Conservation (phyloP, 108 stramenopile species). For the Skeletonema marinoi region DNA sequence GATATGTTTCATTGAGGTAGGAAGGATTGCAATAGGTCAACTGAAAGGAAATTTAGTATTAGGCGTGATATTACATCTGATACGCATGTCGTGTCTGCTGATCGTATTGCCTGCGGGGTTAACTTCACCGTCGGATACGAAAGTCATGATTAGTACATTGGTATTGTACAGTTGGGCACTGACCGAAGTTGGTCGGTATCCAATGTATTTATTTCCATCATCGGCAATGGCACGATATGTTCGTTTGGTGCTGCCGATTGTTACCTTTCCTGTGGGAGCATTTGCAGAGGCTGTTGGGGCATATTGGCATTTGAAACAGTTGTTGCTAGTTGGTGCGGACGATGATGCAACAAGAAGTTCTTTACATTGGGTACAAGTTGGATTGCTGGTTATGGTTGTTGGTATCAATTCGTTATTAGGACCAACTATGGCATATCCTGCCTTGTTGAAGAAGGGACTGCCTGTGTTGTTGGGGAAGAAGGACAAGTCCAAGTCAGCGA, state of each 20-base stretch:
- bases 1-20: slow-evolving; percentile 55
- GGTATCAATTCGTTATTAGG: slow-evolving; percentile 50
- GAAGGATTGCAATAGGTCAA: slow-evolving; percentile 51
- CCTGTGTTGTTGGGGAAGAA: slow-evolving; percentile 33
- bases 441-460: slow-evolving; percentile 56
- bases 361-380: slow-evolving; percentile 28
- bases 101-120: slow-evolving; percentile 29
- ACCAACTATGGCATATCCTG: slow-evolving; percentile 58
- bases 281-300: slow-evolving; percentile 48
- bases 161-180: slow-evolving; percentile 47
- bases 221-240: slow-evolving; percentile 27
- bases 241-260: slow-evolving; percentile 45
- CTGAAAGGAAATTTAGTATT: slow-evolving; percentile 51
- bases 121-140: background rate
- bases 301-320: slow-evolving; percentile 24
- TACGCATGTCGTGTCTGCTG: slow-evolving; percentile 40
- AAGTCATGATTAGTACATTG: background rate
- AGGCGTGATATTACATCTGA: slow-evolving; percentile 44
- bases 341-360: background rate
- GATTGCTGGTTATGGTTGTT: slow-evolving; percentile 33
- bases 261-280: slow-evolving; percentile 53
- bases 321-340: background rate
- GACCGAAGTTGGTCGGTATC: slow-evolving; percentile 58
- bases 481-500: background rate
- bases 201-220: slow-evolving; percentile 59